Base-by-base conservation (phyloP, 2,329 filamentous ascomycete species). In the Pyrenophora teres region DNA sequence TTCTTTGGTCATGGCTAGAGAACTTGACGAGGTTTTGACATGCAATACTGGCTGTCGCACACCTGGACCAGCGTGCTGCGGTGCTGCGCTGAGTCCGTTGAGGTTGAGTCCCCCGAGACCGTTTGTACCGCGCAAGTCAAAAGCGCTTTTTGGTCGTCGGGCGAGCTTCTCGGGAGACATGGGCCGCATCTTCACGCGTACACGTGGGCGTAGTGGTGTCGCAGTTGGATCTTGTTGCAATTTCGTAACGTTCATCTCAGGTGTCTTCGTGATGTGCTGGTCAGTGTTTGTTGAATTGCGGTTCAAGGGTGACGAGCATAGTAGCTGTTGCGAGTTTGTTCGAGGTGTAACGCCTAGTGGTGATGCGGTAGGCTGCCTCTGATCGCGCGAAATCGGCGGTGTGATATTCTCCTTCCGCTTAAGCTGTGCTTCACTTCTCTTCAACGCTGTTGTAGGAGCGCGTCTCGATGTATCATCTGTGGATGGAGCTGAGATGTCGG, bases 141-240 rank as follows among this genome's bases (percentile, higher is more conserved):
- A 68, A 7, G 71, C 68, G 31, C 70, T 73, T 44, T 60, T 67
- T 1, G 71, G 65, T 21, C 69, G 59, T 6, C 54, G 55, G 12
- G 52, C 48, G 7, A 67, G 54, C 27, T 67, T 67, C 2, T 54
- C 59, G 0, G 61, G 62, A 0, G 64, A 64, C 8, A 58, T 43
- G 2, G 63, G 60, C 2, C 58, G 59, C 10, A 65, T 15, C 0
- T 50, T 60, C 2, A 53, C 56, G 8, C 61, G 60, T 7, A 68
- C 35, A 2, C 55, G 53, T 1, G 60, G 57, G 16, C 60, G 57
- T 7, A 46, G 40, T 5, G 60, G 48, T 21, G 52, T 44, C 6
- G 36, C 40, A 19, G 40, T 52, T 23, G 51, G 38, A 4, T 31
- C 56, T 0, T 54, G 31, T 5, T 40, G 44, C 3, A 44, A 9